A percentile compares a stretch with the other conserved stretches of the same genome.
phyloP scores from a whole-genome alignment of 1,139 yeast genomes.

The Taphrina populina region DNA sequence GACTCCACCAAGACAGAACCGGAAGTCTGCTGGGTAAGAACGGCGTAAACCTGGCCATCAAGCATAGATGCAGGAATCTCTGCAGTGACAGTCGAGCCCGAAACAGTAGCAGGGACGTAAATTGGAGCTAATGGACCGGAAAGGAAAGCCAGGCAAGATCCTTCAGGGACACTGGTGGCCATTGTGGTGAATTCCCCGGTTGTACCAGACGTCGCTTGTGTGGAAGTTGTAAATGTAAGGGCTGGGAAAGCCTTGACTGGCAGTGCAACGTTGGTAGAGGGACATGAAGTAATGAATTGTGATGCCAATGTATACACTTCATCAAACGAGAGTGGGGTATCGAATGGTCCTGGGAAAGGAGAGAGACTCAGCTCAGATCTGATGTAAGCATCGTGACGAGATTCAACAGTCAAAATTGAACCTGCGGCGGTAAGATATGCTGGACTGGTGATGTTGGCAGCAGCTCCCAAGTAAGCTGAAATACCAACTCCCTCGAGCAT shows the following conservation, averaged over 20 bases:
- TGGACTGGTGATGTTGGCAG: conserved; percentile 30
- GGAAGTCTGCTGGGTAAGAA: conserved; percentile 32
- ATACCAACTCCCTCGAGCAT: conserved; percentile 38
- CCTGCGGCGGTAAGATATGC: conserved; percentile 37
- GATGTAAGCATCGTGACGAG: conserved; percentile 37
- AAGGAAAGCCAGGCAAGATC: conserved; percentile 34
- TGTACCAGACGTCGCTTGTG: conserved; percentile 42
- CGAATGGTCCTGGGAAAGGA: conserved; percentile 34
- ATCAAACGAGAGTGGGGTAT: conserved; percentile 31
- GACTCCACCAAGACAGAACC: conserved; percentile 31
- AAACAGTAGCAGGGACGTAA: conserved; percentile 22
- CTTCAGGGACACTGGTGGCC: conserved; percentile 9
- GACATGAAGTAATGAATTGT: conserved; percentile 36
- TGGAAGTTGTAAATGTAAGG: conserved; percentile 35
- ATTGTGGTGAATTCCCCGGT: conserved; percentile 32
- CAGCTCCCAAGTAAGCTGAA: conserved; percentile 39
- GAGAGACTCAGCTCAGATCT: conserved; percentile 32
- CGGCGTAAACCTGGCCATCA: conserved; percentile 37
- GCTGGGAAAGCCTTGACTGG: conserved; percentile 39
- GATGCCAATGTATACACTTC: conserved; percentile 35
- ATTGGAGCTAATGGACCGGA: conserved; percentile 33
- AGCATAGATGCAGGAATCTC: conserved; percentile 32
- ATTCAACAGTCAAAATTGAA: conserved; percentile 37
- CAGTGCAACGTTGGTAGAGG: conserved; percentile 36
- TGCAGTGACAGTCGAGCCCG: conserved; percentile 28